Conservation (phyloP, 441 rosid genomes). For the Corymbia calophylla region DNA sequence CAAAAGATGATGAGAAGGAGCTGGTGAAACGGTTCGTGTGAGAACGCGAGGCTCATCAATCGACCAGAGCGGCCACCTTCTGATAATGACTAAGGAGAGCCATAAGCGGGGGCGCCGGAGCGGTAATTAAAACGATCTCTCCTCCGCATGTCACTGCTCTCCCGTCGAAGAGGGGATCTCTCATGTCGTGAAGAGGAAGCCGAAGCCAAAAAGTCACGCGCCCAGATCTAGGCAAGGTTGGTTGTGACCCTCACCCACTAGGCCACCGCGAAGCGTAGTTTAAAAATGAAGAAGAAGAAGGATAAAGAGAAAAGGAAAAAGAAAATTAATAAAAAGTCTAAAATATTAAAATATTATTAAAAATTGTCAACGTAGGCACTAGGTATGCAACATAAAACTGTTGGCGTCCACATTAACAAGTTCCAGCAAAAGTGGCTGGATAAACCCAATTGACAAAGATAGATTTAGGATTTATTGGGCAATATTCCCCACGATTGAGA, state of each 20-base stretch:
- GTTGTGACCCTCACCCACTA: neutral
- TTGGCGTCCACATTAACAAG: accelerated
- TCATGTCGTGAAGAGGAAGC: neutral
- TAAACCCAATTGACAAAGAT: too few relatives aligned
- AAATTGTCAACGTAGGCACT: accelerated
- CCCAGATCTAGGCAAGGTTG: neutral
- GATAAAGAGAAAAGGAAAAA: too few relatives aligned
- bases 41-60: too few relatives aligned
- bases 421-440: accelerated
- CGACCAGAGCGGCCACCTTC: too few relatives aligned
- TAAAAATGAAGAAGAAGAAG: too few relatives aligned
- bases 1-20: neutral
- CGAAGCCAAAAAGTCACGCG: neutral
- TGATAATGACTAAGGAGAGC: too few relatives aligned
- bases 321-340: too few relatives aligned
- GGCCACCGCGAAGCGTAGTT: neutral
- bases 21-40: neutral
- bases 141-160: neutral
- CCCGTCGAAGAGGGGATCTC: neutral
- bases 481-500: too few relatives aligned
- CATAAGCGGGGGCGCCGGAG: neutral
- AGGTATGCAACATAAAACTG: accelerated
- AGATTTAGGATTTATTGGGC: too few relatives aligned
- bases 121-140: neutral
- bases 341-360: too few relatives aligned